Evolutionary conservation across 805 yeast species (phyloP).

Genomic region (Suhomyces xylopsoci): DNA sequence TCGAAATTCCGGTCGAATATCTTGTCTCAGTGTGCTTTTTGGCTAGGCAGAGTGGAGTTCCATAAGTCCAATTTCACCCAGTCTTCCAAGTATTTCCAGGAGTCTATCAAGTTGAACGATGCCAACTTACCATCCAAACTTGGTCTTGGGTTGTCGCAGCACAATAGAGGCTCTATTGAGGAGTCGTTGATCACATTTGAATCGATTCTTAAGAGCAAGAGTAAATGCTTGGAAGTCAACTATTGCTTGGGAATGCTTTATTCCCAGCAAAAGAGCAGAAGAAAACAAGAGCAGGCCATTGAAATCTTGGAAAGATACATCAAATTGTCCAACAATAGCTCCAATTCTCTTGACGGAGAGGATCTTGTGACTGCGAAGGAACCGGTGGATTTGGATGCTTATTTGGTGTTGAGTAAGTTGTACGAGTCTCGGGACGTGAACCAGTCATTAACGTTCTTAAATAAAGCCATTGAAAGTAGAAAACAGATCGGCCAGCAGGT

Average conservation of each 20-base stretch:
- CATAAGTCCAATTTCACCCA: constrained; percentile 56
- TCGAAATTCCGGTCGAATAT: constrained; percentile 29
- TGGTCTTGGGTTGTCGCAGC: constrained; percentile 84
- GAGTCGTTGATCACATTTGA: constrained; percentile 89
- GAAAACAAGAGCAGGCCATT: constrained; percentile 54
- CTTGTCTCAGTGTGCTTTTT: constrained; percentile 49
- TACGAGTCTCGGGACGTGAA: constrained; percentile 64
- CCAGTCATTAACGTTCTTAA: constrained; percentile 63
- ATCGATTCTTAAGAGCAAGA: constrained; percentile 59
- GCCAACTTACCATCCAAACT: constrained; percentile 66
- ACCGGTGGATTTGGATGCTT: constrained; percentile 60
- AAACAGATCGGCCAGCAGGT: constrained; percentile 42
- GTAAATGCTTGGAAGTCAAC: constrained; percentile 69
- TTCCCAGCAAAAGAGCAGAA: constrained; percentile 44
- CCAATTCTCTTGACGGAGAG: constrained; percentile 19
- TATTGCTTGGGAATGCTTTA: constrained; percentile 76
- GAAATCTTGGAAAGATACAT: constrained; percentile 67
- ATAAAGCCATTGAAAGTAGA: constrained; percentile 56
- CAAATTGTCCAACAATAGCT: constrained; percentile 51
- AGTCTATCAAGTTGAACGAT: constrained; percentile 64
- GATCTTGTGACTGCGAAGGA: constrained; percentile 39
- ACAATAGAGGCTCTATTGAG: constrained; percentile 66
- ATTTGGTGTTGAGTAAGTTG: constrained; percentile 63
- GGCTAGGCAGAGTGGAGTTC: constrained; percentile 83
- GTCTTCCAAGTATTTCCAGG: constrained; percentile 71